These are phyloP conservation scores for Vigna nakashimae DNA, from an alignment of 306 rosid species.

Conservation along the genomic window DNA sequence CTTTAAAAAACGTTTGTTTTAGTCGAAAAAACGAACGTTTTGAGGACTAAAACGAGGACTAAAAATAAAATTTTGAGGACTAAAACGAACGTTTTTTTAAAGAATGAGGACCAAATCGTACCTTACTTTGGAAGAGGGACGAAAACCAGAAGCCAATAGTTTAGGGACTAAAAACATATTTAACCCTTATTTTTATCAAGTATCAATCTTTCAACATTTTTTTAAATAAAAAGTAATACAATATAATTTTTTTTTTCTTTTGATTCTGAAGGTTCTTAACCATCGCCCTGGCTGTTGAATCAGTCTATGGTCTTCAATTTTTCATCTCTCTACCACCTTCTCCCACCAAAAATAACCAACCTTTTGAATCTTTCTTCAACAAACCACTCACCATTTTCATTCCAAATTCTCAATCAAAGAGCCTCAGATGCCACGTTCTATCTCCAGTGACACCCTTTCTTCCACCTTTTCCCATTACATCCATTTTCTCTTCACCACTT, in stretches of 20 bases:
- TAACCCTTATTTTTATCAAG: not conserved
- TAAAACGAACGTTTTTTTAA: too few species aligned
- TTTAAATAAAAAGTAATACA: not conserved
- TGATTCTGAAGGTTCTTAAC: constrained; percentile 29
- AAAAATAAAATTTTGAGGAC: too few species aligned
- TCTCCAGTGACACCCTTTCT: constrained; percentile 2
- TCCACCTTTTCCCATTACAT: not conserved
- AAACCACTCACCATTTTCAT: constrained; percentile 22
- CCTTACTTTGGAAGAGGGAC: too few species aligned
- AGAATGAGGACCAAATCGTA: too few species aligned
- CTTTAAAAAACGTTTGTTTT: too few species aligned
- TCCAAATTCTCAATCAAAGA: constrained; percentile 40
- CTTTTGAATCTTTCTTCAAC: constrained; percentile 38
- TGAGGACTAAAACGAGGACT: too few species aligned
- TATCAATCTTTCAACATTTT: not conserved
- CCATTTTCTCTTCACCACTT: constrained; percentile 27
- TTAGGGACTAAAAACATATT: too few species aligned
- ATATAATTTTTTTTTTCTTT: not conserved
- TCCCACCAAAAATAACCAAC: constrained; percentile 30
- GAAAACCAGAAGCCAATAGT: too few species aligned
- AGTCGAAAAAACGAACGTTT: too few species aligned
- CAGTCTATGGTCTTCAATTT: constrained; percentile 5
- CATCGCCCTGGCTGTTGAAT: constrained; percentile 1
- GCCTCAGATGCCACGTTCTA: constrained; percentile 11
- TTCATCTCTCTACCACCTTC: constrained; percentile 26